These are phyloP conservation scores for Coix lacrymajobi DNA, from an alignment of 176 grass and related monocot species.

Conservation along the genomic window DNA sequence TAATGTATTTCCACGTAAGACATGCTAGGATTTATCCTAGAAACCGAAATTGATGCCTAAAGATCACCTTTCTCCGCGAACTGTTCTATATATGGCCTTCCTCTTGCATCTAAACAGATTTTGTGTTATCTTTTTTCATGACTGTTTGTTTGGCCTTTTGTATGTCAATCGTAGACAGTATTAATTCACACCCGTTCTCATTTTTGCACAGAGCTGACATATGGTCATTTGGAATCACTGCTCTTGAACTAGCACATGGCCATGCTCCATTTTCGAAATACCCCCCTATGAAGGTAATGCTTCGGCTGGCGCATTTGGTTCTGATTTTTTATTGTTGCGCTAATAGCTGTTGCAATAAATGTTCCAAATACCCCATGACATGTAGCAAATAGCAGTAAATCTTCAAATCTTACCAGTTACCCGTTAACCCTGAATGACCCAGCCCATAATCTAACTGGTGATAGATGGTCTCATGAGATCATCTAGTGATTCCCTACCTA, in stretches of 20 bases:
- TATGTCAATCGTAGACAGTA: conserved; percentile 6
- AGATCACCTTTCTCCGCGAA: neutral
- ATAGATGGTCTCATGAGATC: neutral
- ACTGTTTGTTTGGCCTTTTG: neutral
- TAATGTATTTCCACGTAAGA: neutral
- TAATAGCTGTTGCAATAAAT: neutral
- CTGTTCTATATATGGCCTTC: neutral
- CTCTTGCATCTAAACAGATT: neutral
- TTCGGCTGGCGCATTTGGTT: neutral
- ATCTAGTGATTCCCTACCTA: neutral
- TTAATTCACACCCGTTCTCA: neutral
- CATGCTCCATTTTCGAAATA: conserved; percentile 99
- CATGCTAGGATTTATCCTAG: neutral
- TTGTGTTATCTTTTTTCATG: neutral
- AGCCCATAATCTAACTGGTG: neutral
- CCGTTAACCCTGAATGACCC: neutral
- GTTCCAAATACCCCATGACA: neutral
- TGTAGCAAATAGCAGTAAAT: neutral
- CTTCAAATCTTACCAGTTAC: neutral
- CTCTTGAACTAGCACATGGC: conserved; percentile 94
- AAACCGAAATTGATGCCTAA: neutral
- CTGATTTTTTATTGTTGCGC: neutral
- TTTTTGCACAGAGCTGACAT: conserved; percentile 85
- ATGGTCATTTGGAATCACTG: conserved; percentile 99
- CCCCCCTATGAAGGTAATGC: conserved; percentile 91